Evolutionary conservation across 2,329 filamentous ascomycete genomes (phyloP).

Genomic region (Colletotrichum falcatum): DNA sequence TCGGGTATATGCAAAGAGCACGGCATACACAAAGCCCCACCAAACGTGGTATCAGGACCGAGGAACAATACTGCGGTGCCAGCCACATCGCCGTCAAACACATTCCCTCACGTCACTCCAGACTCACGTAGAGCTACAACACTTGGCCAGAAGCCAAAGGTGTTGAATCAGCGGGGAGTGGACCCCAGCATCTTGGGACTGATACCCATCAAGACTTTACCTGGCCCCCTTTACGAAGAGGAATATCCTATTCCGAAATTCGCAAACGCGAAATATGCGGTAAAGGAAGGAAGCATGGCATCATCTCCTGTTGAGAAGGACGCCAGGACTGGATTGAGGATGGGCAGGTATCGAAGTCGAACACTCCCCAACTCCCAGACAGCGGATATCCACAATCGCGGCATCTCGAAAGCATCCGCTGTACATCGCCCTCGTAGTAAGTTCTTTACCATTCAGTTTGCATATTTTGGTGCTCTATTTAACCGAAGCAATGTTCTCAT

Average conservation of each 20-base stretch:
- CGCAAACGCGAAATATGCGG: conserved; percentile 9
- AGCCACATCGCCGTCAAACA: not conserved
- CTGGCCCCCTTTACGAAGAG: conserved; percentile 21
- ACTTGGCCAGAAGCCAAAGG: conserved; percentile 15
- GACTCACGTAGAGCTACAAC: not conserved
- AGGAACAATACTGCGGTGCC: not conserved
- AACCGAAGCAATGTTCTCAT: not conserved
- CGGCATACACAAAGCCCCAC: not conserved
- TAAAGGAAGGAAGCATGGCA: not conserved
- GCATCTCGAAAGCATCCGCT: not conserved
- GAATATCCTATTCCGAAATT: conserved; percentile 6
- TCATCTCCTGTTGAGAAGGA: not conserved
- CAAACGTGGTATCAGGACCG: not conserved
- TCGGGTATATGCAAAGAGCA: not conserved
- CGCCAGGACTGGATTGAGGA: not conserved
- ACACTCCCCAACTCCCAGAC: not conserved
- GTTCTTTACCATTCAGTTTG: not conserved
- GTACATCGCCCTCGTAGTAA: not conserved
- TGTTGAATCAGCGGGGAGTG: conserved; percentile 27
- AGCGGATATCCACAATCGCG: not conserved
- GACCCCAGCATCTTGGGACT: conserved; percentile 18
- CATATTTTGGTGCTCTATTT: not conserved
- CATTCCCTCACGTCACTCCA: not conserved
- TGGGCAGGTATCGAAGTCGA: not conserved
- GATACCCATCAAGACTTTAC: conserved; percentile 21